phyloP scores from a whole-genome alignment of 345 rosid species.

The Pistacia integerrima region DNA sequence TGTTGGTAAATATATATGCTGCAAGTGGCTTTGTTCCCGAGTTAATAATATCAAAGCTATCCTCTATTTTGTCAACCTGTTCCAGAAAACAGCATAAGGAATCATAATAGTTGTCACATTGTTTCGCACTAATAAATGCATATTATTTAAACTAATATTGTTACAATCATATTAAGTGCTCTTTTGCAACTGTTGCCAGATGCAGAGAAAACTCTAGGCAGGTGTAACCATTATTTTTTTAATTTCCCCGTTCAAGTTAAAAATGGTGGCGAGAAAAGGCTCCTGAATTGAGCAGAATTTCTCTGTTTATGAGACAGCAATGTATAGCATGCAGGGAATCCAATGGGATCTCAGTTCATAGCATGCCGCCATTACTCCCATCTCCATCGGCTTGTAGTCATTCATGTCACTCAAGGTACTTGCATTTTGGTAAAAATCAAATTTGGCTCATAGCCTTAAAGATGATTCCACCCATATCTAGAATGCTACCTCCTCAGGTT shows the following conservation, averaged over 20 bases:
- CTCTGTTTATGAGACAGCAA: background rate
- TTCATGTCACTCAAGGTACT: background rate
- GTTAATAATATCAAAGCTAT: conserved; percentile 67
- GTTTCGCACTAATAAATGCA: background rate
- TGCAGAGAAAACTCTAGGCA: background rate
- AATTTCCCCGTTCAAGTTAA: background rate
- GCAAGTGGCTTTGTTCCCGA: conserved; percentile 89
- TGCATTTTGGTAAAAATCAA: too few species aligned
- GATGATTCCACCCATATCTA: background rate
- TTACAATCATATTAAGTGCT: background rate
- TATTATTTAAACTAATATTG: background rate
- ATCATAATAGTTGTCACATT: background rate
- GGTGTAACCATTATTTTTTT: background rate
- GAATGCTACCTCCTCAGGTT: background rate
- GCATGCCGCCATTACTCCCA: background rate
- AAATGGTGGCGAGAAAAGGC: background rate
- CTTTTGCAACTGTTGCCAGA: background rate
- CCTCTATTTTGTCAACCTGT: conserved; percentile 83
- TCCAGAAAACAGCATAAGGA: conserved; percentile 16
- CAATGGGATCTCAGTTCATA: background rate
- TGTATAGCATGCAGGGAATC: background rate
- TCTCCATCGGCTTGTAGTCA: background rate
- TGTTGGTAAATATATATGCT: conserved; percentile 80
- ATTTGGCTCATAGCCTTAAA: background rate
- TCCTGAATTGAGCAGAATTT: background rate